phyloP scores from a whole-genome alignment of 768 basidiomycete genomes.

The Termitomyces bulborhizus region DNA sequence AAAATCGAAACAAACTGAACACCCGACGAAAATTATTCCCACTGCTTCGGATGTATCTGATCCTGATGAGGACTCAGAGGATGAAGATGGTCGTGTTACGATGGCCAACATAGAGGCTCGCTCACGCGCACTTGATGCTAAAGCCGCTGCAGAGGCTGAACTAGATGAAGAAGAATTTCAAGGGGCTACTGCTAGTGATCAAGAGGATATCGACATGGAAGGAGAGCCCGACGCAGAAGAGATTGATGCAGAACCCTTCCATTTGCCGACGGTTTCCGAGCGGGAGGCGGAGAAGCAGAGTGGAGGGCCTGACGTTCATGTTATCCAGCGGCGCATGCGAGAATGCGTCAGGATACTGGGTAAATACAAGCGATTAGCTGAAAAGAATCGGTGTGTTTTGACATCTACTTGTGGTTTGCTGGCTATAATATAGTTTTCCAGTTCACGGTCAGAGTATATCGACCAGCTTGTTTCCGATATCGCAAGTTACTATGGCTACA shows the following conservation, averaged over 20 bases:
- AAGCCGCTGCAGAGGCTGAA: constrained; percentile 60
- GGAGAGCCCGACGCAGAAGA: constrained; percentile 43
- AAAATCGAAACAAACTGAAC: constrained; percentile 48
- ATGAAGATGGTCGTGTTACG: constrained; percentile 52
- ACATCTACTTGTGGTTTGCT: neutral
- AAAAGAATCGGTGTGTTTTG: constrained; percentile 56
- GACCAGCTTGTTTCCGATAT: constrained; percentile 87
- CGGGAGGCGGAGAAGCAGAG: constrained; percentile 63
- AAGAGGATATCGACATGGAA: constrained; percentile 36
- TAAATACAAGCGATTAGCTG: constrained; percentile 65
- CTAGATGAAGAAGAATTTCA: constrained; percentile 64
- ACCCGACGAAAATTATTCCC: constrained; percentile 43
- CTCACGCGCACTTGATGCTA: constrained; percentile 70
- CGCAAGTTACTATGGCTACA: constrained; percentile 96
- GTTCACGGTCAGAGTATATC: constrained; percentile 85
- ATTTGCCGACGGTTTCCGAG: constrained; percentile 66
- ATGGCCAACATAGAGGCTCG: constrained; percentile 78
- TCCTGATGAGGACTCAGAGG: constrained; percentile 41
- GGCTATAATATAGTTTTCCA: constrained; percentile 21
- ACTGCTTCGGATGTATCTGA: constrained; percentile 44
- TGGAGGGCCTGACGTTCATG: constrained; percentile 67
- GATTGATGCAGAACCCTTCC: constrained; percentile 45
- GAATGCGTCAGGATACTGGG: constrained; percentile 66
- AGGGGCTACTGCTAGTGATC: constrained; percentile 45
- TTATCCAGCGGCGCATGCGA: constrained; percentile 75